Conservation (phyloP, 2,329 filamentous ascomycete genomes). For the Talaromyces rugulosus region DNA sequence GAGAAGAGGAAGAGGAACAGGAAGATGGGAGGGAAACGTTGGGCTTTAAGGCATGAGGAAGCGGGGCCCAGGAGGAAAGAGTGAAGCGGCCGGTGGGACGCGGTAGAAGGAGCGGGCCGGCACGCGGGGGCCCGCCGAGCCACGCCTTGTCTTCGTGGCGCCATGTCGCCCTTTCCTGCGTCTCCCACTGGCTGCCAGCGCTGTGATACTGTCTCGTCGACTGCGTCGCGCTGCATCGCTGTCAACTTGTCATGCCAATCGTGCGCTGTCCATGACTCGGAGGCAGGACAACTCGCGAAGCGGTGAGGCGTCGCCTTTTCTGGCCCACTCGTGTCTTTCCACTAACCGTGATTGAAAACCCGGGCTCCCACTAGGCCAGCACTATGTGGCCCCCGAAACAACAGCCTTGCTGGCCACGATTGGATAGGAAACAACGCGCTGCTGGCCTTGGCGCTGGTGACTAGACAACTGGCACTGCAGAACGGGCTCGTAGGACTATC, state of each 20-base stretch:
- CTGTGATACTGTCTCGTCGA: background rate
- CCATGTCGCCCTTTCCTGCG: background rate
- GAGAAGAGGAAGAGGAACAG: background rate
- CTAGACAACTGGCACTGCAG: conserved; percentile 12
- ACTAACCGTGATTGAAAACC: background rate
- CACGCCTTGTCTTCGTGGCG: conserved; percentile 9
- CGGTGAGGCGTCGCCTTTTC: background rate
- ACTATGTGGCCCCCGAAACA: background rate
- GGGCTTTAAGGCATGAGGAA: conserved; percentile 13
- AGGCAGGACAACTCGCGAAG: background rate
- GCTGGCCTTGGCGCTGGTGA: background rate
- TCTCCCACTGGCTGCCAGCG: background rate
- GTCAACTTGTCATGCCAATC: background rate
- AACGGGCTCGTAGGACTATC: background rate
- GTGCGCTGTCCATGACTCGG: background rate
- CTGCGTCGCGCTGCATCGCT: background rate
- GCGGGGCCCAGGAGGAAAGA: background rate
- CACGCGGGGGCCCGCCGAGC: conserved; percentile 12
- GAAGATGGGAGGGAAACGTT: conserved; percentile 4
- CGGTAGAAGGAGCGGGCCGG: conserved; percentile 13
- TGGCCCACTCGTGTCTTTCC: background rate
- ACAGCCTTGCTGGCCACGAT: background rate
- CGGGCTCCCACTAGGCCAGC: background rate
- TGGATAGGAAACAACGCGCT: background rate
- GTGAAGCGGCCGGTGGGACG: conserved; percentile 1